phyloP scores from a whole-genome alignment of 2,329 filamentous ascomycete genomes.

The Ophiostoma sp. region DNA sequence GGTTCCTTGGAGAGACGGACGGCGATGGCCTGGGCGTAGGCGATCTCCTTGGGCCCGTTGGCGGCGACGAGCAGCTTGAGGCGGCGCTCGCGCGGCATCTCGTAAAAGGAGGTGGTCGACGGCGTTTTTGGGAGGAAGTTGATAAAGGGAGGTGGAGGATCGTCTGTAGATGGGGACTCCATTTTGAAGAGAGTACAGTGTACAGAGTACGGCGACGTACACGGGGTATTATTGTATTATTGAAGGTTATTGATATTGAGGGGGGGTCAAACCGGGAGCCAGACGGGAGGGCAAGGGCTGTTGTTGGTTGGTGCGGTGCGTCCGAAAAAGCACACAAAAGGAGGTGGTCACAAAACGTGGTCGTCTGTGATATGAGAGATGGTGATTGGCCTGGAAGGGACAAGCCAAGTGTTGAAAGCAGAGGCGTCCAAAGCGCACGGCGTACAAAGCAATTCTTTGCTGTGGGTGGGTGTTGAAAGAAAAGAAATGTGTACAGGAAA shows the following conservation, averaged over 20 bases:
- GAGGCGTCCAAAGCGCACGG: background rate
- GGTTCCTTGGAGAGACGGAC: constrained; percentile 66
- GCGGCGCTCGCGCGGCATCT: constrained; percentile 39
- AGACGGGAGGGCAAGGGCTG: background rate
- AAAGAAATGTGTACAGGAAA: background rate
- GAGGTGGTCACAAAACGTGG: background rate
- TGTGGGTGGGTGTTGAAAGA: background rate
- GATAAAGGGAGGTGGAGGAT: constrained; percentile 29
- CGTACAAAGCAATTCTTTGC: background rate
- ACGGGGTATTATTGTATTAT: background rate
- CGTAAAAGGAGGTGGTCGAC: constrained; percentile 30
- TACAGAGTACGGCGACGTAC: background rate
- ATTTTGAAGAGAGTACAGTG: constrained; percentile 3
- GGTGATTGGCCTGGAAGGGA: constrained; percentile 2
- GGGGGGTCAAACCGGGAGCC: background rate
- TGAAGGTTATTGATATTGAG: background rate
- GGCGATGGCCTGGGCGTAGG: constrained; percentile 65
- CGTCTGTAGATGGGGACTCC: constrained; percentile 27
- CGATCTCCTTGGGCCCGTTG: constrained; percentile 64
- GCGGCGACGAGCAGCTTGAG: constrained; percentile 65
- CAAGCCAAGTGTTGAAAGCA: background rate
- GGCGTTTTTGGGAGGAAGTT: constrained; percentile 30
- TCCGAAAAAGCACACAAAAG: background rate
- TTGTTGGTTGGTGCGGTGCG: background rate
- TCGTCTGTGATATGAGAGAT: background rate